phyloP scores from a whole-genome alignment of 148 eudicot species.

The Rhododendron simsii region DNA sequence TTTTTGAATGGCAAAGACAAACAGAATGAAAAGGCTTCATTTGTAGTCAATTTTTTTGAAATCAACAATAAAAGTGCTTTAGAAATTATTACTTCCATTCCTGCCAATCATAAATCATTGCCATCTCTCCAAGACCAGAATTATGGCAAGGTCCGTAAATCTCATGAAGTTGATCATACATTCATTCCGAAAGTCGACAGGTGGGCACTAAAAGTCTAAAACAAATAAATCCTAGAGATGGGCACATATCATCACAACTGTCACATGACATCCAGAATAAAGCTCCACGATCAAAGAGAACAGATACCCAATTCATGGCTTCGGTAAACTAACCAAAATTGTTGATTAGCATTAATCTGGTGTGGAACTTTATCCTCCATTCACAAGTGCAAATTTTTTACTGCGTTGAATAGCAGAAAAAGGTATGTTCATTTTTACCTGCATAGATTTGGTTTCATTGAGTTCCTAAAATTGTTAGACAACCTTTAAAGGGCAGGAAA shows the following conservation, averaged over 20 bases:
- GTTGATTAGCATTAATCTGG: background rate
- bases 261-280: background rate
- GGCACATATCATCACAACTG: background rate
- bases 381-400: background rate
- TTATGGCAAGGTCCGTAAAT: background rate
- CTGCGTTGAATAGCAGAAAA: background rate
- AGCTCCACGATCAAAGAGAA: background rate
- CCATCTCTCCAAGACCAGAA: background rate
- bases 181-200: background rate
- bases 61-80: background rate
- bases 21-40: background rate
- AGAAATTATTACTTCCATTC: background rate
- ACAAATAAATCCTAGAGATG: background rate
- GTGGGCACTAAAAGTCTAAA: background rate
- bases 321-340: background rate
- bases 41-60: background rate
- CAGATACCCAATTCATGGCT: background rate
- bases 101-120: background rate
- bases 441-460: conserved; percentile 1
- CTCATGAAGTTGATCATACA: background rate
- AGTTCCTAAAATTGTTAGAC: background rate
- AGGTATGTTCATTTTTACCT: background rate
- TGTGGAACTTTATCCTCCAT: background rate
- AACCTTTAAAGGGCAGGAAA: background rate
- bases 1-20: background rate